Evolutionary conservation across 2,329 filamentous ascomycete genomes (phyloP).

Genomic region (Ploettnerulaceae sp.): DNA sequence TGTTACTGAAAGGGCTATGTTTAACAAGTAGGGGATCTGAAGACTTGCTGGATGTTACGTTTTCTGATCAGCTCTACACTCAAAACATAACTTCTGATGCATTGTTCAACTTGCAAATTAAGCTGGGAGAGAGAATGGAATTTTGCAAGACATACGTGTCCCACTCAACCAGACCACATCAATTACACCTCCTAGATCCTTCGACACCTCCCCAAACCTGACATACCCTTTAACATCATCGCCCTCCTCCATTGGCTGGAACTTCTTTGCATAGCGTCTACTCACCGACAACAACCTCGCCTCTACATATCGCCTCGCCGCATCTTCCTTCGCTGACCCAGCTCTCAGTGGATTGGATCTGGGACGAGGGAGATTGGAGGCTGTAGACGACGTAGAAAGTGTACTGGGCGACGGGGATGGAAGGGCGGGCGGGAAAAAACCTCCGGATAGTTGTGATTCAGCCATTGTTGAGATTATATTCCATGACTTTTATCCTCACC

Average conservation of each 20-base stretch:
- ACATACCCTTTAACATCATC: slow-evolving; percentile 61
- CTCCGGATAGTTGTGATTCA: slow-evolving; percentile 14
- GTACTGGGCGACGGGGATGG: slow-evolving; percentile 52
- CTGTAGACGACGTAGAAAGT: slow-evolving; percentile 34
- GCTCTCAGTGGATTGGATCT: slow-evolving; percentile 47
- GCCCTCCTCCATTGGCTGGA: slow-evolving; percentile 41
- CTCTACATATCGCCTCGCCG: slow-evolving; percentile 53
- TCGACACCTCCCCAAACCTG: slow-evolving; percentile 52
- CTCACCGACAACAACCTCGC: slow-evolving; percentile 48
- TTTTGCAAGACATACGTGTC: slow-evolving; percentile 60
- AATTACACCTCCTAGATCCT: slow-evolving; percentile 68
- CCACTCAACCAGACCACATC: slow-evolving; percentile 83
- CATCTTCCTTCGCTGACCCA: slow-evolving; percentile 56
- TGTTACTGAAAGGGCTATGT: slow-evolving; percentile 66
- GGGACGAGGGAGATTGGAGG: slow-evolving; percentile 49
- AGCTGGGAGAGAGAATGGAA: not conserved
- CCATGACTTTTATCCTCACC: no score
- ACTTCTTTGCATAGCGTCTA: slow-evolving; percentile 58
- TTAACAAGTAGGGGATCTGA: slow-evolving; percentile 79
- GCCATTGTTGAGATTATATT: slow-evolving; percentile 8
- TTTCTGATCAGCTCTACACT: not conserved
- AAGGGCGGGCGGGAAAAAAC: slow-evolving; percentile 44
- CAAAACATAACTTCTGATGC: not conserved
- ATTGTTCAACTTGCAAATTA: not conserved
- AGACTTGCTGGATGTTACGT: slow-evolving; percentile 53